These are phyloP conservation scores for Ballota nigra DNA, from an alignment of 257 asterid genomes.

Conservation along the genomic window DNA sequence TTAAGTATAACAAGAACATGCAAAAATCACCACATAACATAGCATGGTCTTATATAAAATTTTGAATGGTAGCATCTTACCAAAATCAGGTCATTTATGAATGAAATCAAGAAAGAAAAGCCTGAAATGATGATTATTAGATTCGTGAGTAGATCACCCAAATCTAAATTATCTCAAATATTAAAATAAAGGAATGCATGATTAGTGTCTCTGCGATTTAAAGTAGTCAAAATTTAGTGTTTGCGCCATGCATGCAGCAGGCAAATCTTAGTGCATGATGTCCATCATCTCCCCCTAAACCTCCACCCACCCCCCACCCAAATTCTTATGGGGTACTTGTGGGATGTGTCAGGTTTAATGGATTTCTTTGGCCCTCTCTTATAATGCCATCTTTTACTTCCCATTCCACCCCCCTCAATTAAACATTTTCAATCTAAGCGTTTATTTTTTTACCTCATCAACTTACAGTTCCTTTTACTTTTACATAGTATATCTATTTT, in stretches of 20 bases:
- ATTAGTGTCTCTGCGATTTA: background rate
- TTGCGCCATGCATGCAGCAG: background rate
- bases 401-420: too few species aligned
- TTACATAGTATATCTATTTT: too few species aligned
- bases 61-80: background rate
- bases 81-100: background rate
- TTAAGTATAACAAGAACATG: too few species aligned
- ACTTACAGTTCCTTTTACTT: too few species aligned
- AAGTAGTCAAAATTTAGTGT: background rate
- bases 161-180: background rate
- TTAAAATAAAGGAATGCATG: background rate
- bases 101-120: background rate
- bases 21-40: background rate
- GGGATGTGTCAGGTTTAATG: constrained; percentile 29
- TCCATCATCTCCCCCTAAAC: background rate
- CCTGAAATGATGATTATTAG: background rate
- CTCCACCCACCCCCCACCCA: background rate
- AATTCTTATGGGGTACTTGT: constrained; percentile 22
- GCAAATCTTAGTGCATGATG: background rate
- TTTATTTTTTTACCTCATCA: too few species aligned
- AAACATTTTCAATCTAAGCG: too few species aligned
- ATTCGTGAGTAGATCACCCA: background rate
- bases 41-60: too few species aligned
- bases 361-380: constrained; percentile 27
- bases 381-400: too few species aligned